Conservation (phyloP, 768 basidiomycete genomes). For the Botryobasidium botryosum region DNA sequence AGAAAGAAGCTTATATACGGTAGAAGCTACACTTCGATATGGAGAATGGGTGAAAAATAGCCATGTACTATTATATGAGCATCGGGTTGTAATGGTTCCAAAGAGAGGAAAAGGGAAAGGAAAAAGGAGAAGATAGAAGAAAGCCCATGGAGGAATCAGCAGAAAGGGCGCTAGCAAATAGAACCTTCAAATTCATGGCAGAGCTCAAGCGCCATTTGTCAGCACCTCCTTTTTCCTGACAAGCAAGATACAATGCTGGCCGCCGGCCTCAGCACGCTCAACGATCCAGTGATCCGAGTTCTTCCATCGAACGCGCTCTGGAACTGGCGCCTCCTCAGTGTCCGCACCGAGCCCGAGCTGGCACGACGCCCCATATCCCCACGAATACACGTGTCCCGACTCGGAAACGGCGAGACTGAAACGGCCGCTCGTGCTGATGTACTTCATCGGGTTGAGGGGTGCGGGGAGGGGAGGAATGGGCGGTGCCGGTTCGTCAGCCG, state of each 20-base stretch:
- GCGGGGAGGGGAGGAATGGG: conserved; percentile 10
- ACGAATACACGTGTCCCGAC: conserved; percentile 25
- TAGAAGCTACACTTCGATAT: too few relatives aligned
- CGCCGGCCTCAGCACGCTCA: conserved; percentile 8
- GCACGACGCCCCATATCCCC: conserved; percentile 23
- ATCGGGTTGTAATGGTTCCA: neutral
- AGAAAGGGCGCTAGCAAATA: neutral
- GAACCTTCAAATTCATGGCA: neutral
- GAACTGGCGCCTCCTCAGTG: conserved; percentile 14
- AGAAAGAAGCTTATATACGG: too few relatives aligned
- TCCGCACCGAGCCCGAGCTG: conserved; percentile 26
- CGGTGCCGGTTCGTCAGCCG: conserved; percentile 20
- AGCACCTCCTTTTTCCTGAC: conserved; percentile 7
- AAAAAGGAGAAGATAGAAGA: neutral
- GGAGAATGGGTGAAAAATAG: too few relatives aligned
- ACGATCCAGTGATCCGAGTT: conserved; percentile 7
- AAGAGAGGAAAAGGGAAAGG: neutral
- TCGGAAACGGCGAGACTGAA: conserved; percentile 25
- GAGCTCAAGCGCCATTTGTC: neutral
- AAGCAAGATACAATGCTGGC: conserved; percentile 10
- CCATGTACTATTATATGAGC: too few relatives aligned
- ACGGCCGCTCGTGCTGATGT: conserved; percentile 22
- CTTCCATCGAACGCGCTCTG: conserved; percentile 7
- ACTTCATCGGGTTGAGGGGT: conserved; percentile 7
- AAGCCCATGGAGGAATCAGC: neutral